Conservation (phyloP, 2,329 filamentous ascomycete species). For the Fusarium sp. region DNA sequence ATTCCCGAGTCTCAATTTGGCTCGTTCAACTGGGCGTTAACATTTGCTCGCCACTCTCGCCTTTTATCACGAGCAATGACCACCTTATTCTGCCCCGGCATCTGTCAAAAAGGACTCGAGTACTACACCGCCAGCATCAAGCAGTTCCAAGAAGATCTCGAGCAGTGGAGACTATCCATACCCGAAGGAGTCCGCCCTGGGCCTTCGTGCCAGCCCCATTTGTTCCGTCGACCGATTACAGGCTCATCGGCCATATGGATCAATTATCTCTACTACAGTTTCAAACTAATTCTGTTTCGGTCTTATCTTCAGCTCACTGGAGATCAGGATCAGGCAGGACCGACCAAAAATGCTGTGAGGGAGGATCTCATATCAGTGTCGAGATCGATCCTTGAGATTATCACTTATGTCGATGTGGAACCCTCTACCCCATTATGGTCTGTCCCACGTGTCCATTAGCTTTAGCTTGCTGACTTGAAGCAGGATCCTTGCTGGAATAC, state of each 20-base stretch:
- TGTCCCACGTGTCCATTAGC: no score
- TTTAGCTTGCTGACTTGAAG: background rate
- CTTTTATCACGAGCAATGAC: slow-evolving; percentile 35
- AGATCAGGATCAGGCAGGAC: background rate
- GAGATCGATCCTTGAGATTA: slow-evolving; percentile 36
- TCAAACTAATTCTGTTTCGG: slow-evolving; percentile 32
- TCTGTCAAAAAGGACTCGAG: slow-evolving; percentile 12
- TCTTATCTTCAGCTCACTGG: slow-evolving; percentile 25
- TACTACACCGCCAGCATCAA: slow-evolving; percentile 29
- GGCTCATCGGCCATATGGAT: slow-evolving; percentile 33
- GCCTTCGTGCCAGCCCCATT: background rate
- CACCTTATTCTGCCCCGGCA: slow-evolving; percentile 31
- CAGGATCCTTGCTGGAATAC: slow-evolving; percentile 43
- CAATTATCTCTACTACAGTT: slow-evolving; percentile 40
- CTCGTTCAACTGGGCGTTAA: slow-evolving; percentile 28
- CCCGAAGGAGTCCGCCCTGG: slow-evolving; percentile 27
- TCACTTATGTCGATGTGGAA: slow-evolving; percentile 41
- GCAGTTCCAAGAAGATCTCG: slow-evolving; percentile 34
- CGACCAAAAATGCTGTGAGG: background rate
- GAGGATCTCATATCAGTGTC: slow-evolving; percentile 31
- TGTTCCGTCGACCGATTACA: slow-evolving; percentile 16
- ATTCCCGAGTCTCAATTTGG: slow-evolving; percentile 40
- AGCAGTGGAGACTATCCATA: slow-evolving; percentile 31
- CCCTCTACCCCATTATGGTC: slow-evolving; percentile 45
- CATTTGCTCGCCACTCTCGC: slow-evolving; percentile 28